These are phyloP conservation scores for Kodamaea hsintzibuensis DNA, from an alignment of 805 yeast species.

Conservation along the genomic window DNA sequence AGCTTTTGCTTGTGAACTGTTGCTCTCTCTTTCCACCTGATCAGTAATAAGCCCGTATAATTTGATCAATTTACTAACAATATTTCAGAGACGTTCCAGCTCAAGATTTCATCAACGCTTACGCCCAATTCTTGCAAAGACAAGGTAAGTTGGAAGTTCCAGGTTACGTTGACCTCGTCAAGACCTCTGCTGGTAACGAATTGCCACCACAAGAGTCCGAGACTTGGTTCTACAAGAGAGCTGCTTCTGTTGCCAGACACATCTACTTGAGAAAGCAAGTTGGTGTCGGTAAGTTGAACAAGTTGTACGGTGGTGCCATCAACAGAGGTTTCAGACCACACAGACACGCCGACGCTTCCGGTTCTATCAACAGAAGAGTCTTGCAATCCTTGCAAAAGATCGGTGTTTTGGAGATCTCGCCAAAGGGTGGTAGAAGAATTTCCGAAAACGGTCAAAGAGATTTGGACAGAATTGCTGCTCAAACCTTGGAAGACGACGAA, in stretches of 20 bases:
- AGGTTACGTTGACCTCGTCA: constrained; percentile 99
- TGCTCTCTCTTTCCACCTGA: constrained; percentile 8
- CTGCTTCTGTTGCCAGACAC: constrained; percentile 99
- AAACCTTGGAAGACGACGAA: constrained; percentile 91
- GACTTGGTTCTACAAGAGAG: constrained; percentile 99
- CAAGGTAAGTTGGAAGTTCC: constrained; percentile 99
- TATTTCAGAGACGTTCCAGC: constrained; percentile 97
- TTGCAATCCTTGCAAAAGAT: constrained; percentile 98
- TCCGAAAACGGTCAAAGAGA: constrained; percentile 99
- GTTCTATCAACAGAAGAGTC: constrained; percentile 98
- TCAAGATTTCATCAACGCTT: constrained; percentile 99
- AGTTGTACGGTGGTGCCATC: constrained; percentile 97
- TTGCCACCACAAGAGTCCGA: constrained; percentile 99
- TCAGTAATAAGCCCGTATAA: constrained; percentile 2
- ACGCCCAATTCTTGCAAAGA: constrained; percentile 99
- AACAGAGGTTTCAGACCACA: constrained; percentile 99
- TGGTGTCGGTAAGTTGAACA: constrained; percentile 99
- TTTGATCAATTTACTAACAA: constrained; percentile 31
- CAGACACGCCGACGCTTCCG: constrained; percentile 98
- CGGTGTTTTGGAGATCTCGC: constrained; percentile 93
- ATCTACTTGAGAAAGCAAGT: constrained; percentile 98
- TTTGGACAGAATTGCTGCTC: constrained; percentile 99
- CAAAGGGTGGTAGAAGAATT: constrained; percentile 99
- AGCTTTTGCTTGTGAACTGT: not conserved
- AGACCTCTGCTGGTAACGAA: constrained; percentile 98